Evolutionary conservation across 768 basidiomycete genomes (phyloP), one percentile per base, ranked within the genome.

Genomic region (Boletellus emodensis): DNA sequence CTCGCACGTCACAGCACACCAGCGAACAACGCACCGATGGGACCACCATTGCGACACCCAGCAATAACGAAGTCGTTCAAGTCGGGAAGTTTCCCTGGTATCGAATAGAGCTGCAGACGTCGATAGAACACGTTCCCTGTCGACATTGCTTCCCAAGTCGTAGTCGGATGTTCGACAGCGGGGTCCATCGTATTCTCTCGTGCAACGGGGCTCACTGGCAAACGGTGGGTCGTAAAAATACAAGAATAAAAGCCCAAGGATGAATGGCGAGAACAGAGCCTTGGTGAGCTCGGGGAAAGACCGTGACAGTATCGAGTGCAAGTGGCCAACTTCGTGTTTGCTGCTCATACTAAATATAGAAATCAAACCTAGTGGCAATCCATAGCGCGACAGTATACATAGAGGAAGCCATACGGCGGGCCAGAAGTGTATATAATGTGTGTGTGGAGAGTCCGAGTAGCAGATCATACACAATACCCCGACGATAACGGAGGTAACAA

Each of bases 91-190:
- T 87, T 87, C 59, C 87, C 92, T 12, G 82, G 75, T 48, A 91
- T 82, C 1, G 86, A 81, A 64, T 97, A 98, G 20, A 93, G 75
- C 54, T 87, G 86, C 58, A 93, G 83, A 48, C 87, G 78, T 63
- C 86, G 75, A 63, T 97, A 97, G 73, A 96, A 98, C 30, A 86
- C 88, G 59, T 75, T 83, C 22, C 87, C 88, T 61, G 88, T 82
- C 66, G 85, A 81, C 85, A 96, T 90, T 38, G 94, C 81, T 67
- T 94, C 85, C 95, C 95, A 98, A 68, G 81, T 79, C 28, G 82
- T 68, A 3, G 89, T 90, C 2, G 90, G 88, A 59, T 90, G 89
- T 44, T 87, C 83, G 13, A 72, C 60, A 71, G 79, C 79, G 6
- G 59, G 14, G 20, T 68, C 65, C 67, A 69, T 66, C 46, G 43